Percentiles rank a stretch among this genome's conserved stretches.
Evolutionary conservation across 2,329 filamentous ascomycete genomes (phyloP).

Genomic region (Arachnomyces sp.): DNA sequence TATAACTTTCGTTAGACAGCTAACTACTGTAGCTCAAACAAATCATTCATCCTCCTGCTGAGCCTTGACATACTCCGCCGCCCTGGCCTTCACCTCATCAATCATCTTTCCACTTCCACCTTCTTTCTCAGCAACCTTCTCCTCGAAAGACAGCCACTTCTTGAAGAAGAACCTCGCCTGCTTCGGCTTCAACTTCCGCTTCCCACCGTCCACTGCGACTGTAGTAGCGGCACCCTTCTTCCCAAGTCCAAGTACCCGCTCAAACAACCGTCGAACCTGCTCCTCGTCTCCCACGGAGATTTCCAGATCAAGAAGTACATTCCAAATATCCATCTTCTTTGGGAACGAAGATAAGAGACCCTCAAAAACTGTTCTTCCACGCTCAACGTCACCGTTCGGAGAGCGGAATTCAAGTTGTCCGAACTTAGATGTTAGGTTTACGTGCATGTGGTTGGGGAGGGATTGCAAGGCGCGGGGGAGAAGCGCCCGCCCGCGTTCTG

Average conservation of each 20-base stretch:
- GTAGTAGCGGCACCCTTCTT: slow-evolving; percentile 28
- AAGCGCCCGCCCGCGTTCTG: slow-evolving; percentile 67
- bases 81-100: slow-evolving; percentile 62
- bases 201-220: slow-evolving; percentile 34
- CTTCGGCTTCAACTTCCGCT: slow-evolving; percentile 65
- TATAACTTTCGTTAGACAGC: too few relatives aligned
- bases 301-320: slow-evolving; percentile 76
- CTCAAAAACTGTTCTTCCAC: slow-evolving; percentile 90
- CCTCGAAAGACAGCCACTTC: slow-evolving; percentile 85
- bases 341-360: slow-evolving; percentile 74
- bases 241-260: slow-evolving; percentile 54
- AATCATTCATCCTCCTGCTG: slow-evolving; percentile 19
- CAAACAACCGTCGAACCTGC: slow-evolving; percentile 68
- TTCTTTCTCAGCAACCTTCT: slow-evolving; percentile 40
- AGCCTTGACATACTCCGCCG: slow-evolving; percentile 58
- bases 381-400: slow-evolving; percentile 72
- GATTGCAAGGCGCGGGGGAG: slow-evolving; percentile 78
- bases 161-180: slow-evolving; percentile 84
- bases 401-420: slow-evolving; percentile 87
- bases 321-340: slow-evolving; percentile 89
- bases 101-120: slow-evolving; percentile 60
- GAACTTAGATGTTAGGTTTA: slow-evolving; percentile 75
- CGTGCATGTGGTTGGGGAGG: slow-evolving; percentile 60
- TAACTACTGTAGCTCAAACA: too few relatives aligned
- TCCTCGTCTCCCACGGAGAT: slow-evolving; percentile 51